Evolutionary conservation across 768 basidiomycete species (phyloP).

Genomic region (Agrocybe chaxingu): DNA sequence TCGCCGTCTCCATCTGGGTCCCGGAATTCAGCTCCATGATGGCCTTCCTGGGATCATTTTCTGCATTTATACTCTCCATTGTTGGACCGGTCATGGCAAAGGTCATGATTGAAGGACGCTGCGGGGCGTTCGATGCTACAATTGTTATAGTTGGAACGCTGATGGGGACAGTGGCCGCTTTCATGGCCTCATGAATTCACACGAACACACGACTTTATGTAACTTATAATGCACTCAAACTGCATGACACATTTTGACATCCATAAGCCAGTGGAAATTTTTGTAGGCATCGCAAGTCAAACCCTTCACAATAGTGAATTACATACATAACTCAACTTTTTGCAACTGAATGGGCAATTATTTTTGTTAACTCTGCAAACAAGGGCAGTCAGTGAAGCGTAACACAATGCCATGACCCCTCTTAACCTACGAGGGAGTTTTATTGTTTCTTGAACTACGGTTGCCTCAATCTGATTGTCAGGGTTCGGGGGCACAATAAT

Average conservation of each 20-base stretch:
- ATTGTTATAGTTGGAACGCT: conserved; percentile 48
- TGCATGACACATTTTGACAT: conserved; percentile 4
- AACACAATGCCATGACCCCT: too few relatives aligned
- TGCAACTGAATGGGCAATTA: conserved; percentile 65
- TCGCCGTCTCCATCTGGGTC: conserved; percentile 67
- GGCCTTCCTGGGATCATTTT: conserved; percentile 91
- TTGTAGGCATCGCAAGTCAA: background rate
- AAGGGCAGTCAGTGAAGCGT: conserved; percentile 7
- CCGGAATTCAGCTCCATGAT: conserved; percentile 82
- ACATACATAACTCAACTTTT: conserved; percentile 39
- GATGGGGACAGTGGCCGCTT: conserved; percentile 76
- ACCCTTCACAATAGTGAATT: background rate
- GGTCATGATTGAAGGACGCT: conserved; percentile 50
- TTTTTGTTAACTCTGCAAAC: conserved; percentile 64
- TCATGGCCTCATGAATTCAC: conserved; percentile 32
- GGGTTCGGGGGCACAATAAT: conserved; percentile 75
- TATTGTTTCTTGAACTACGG: conserved; percentile 80
- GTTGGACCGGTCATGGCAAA: conserved; percentile 77
- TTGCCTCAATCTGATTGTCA: conserved; percentile 86
- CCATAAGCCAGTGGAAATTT: background rate
- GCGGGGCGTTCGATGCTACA: conserved; percentile 47
- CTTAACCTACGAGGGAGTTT: conserved; percentile 69
- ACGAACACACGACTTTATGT: background rate
- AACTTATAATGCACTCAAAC: background rate
- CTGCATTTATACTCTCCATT: conserved; percentile 72